Evolutionary conservation across 2,329 filamentous ascomycete genomes (phyloP), one percentile per base, ranked within the genome.

Genomic region (Phialemoniopsis sp.): DNA sequence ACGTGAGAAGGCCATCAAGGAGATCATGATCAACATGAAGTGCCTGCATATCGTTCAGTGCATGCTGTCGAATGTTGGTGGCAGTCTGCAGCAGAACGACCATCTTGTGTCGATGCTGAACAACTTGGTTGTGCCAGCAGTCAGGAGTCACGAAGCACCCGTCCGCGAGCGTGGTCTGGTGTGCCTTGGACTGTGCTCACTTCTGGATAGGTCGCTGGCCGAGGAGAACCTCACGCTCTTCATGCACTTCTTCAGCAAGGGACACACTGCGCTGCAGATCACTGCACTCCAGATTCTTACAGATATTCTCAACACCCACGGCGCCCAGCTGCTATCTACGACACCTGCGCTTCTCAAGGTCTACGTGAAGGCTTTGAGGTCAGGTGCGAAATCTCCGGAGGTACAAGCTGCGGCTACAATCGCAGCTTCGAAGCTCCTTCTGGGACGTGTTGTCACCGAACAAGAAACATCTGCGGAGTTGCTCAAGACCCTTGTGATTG

Each of bases 21-120:
- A 96, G 64, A 93, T 96, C 56, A 82, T 96, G 70, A 86, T 97
- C 60, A 97, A 97, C 69, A 90, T 96, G 80, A 97, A 97, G 66
- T 97, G 93, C 61, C 74, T 98, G 45, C 87, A 96, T 57, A 96
- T 98, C 50, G 90, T 94, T 18, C 89, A 96, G 62, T 97, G 89
- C 70, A 95, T 97, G 87, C 76, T 98, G 37, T 83, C 94, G 57
- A 95, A 97, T 55, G 88, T 98, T 9, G 77, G 87, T 38, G 88
- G 89, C 44, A 87, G 87, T 54, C 71, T 97, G 29, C 89, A 96
- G 62, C 79, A 90, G 50, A 95, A 95, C 58, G 82, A 86, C 41
- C 85, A 95, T 55, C 68, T 97, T n/a, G 88, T 95, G 4, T 87
- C 87, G n/a, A 96, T 97, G 86, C 73, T 98, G 36, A 97, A 98